Evolutionary conservation across 495 filamentous ascomycete genomes (phyloP).

Genomic region (Staphylotrichum tortipilum): DNA sequence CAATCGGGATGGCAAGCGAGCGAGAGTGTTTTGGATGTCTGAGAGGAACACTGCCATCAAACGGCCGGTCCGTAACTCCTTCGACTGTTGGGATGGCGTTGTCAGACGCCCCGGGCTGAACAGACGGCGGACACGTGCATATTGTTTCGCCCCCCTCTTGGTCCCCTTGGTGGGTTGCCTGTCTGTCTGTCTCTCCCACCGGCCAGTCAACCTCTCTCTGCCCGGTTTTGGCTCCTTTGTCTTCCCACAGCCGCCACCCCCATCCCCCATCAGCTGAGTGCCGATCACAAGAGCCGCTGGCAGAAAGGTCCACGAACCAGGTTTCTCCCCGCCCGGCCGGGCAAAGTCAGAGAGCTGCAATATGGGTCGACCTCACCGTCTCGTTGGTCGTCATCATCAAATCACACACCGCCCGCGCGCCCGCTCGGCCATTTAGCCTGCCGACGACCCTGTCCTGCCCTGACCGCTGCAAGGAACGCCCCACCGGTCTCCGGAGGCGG

Average conservation of each 20-base stretch:
- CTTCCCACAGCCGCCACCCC: background rate
- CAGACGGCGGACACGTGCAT: background rate
- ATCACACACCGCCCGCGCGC: too few species aligned
- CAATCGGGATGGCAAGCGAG: background rate
- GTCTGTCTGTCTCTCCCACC: too few species aligned
- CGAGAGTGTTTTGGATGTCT: too few species aligned
- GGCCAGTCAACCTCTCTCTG: too few species aligned
- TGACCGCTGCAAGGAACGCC: constrained; percentile 24
- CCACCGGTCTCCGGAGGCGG: constrained; percentile 1
- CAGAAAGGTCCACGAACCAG: background rate
- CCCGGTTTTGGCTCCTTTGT: background rate
- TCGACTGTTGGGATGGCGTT: too few species aligned
- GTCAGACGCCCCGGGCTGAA: background rate
- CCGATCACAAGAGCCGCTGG: background rate
- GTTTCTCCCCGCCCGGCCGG: background rate
- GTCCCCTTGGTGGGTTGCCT: background rate
- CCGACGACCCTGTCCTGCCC: constrained; percentile 6
- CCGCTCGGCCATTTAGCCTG: constrained; percentile 22
- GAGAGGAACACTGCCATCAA: background rate
- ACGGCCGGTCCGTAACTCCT: background rate
- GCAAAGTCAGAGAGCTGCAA: background rate
- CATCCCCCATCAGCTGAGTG: background rate
- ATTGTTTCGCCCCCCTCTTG: too few species aligned
- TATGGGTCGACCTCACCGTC: background rate
- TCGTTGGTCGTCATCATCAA: constrained; percentile 3